Evolutionary conservation across 225 moss, liverwort and hornwort species (phyloP).

Genomic region (Straminergon stramineum): DNA sequence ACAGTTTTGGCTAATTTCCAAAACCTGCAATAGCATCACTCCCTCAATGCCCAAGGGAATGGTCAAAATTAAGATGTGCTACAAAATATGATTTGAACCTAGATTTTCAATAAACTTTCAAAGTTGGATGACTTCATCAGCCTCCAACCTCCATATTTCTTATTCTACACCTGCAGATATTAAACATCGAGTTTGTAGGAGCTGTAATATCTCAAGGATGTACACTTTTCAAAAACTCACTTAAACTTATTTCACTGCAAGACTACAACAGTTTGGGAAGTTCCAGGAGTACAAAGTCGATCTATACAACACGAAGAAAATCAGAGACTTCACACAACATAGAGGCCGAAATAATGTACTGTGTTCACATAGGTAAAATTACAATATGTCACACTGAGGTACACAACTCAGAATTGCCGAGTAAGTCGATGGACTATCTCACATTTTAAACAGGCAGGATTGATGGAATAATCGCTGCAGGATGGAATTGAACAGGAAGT

Average conservation of each 20-base stretch:
- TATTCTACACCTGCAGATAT: neutral
- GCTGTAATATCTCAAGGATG: neutral
- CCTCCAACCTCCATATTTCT: neutral
- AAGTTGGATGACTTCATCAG: neutral
- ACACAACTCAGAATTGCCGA: neutral
- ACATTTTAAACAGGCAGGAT: neutral
- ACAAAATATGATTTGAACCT: neutral
- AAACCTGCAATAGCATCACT: neutral
- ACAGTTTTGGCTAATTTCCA: neutral
- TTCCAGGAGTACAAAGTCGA: neutral
- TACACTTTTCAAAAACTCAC: neutral
- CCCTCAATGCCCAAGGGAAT: neutral
- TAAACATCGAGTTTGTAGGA: neutral
- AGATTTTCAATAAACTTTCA: neutral
- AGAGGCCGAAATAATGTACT: neutral
- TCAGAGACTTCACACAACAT: neutral
- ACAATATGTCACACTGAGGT: conserved; percentile 17
- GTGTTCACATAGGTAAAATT: neutral
- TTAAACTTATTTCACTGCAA: neutral
- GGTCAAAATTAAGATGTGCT: neutral
- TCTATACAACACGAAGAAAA: neutral
- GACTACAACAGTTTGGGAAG: neutral
- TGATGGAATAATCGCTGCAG: neutral
- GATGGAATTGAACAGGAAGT: neutral
- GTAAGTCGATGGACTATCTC: neutral